phyloP scores from a whole-genome alignment of 495 filamentous ascomycete genomes.

The Penicillium crystallinum region DNA sequence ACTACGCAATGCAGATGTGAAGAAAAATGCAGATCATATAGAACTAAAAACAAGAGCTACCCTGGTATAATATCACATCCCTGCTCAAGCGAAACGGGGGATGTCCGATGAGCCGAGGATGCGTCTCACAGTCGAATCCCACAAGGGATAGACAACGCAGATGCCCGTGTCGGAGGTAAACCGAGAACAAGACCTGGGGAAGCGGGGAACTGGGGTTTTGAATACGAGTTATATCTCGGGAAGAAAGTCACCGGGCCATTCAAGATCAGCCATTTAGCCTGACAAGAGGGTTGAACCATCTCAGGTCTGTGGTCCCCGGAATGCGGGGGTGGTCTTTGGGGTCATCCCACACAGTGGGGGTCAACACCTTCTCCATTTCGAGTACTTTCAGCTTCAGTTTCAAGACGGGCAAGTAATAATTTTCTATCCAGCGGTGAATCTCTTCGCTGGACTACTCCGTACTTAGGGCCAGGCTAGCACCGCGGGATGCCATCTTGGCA shows the following conservation, averaged over 20 bases:
- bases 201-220: neutral
- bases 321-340: neutral
- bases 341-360: neutral
- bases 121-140: constrained; percentile 4
- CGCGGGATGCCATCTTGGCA: neutral
- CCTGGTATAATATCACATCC: neutral
- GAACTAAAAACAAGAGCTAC: neutral
- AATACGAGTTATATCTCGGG: neutral
- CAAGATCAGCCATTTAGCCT: neutral
- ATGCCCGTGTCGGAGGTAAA: constrained; percentile 23
- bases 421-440: neutral
- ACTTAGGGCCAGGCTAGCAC: neutral
- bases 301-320: neutral
- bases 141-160: neutral
- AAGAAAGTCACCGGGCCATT: neutral
- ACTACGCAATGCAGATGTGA: neutral
- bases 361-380: neutral
- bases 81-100: constrained; percentile 1
- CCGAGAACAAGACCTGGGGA: constrained; percentile 23
- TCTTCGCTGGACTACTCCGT: neutral
- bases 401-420: neutral
- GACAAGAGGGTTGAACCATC: neutral
- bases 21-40: neutral
- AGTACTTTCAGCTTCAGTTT: neutral
- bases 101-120: constrained; percentile 23